Base-by-base conservation (phyloP, 176 grass and related monocot genomes). In the Carex scoparia region DNA sequence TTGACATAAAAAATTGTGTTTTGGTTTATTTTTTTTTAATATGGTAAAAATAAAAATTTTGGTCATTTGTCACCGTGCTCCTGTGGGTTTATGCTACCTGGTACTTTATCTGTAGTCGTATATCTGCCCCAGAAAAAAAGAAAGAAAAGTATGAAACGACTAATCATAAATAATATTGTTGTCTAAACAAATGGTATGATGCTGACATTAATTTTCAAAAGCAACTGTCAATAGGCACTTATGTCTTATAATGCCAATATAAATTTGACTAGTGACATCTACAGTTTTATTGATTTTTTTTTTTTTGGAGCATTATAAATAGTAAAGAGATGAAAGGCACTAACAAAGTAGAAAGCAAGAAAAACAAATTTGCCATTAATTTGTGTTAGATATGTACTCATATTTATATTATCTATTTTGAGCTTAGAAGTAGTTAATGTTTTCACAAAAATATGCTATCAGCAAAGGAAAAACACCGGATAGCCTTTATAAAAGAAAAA, bases 171-270 rank as follows among this genome's bases (percentile, higher is more conserved):
- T 55, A 31, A 76, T 76, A 30, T 7, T 78, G 27, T 57, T 55
- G 48, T 32, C 4, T 16, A 32, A 33, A 57, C 74, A 6, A 78
- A 78, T 78, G 19, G 13, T 51, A 56, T 55, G 74, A 77, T 77
- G 27, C 74, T 56, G 74, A 56, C 49, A 78, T 78, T 57, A 57
- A 57, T 56, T 78, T 28, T 57, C 12, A 78, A 57, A 57, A 78
- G 5, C 13, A 35, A 57, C 12, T 57, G 74, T 57, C 74, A 78
- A 33, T 32, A 18, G 72, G 51, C 51, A 78, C 28, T 77, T 16
- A 27, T 48, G 1, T 55, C 73, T 78, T 56, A 72, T 72, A 35
- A 56, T 78, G 74, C 74, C 28, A 56, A 33, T 7, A 51, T 78
- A 56, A 78, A 78, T 15, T 71, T 71, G 27, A 78, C 5, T 57